Conservation (phyloP, 1,139 yeast species). For the Sugiyamaella novakii region DNA sequence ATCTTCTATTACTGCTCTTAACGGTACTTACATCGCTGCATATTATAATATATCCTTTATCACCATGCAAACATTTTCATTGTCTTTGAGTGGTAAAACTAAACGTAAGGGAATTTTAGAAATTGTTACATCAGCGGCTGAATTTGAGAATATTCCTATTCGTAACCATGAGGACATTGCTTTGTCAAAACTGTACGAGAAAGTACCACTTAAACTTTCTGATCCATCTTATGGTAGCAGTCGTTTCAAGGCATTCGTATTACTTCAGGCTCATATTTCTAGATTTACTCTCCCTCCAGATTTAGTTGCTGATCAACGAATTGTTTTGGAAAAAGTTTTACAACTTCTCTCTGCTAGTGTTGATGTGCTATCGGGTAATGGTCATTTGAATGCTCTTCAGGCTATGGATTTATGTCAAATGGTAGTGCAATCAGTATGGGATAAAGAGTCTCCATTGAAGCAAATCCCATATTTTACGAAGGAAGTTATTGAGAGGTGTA, state of each 20-base stretch:
- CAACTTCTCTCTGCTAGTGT: conserved; percentile 65
- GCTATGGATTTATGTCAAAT: conserved; percentile 91
- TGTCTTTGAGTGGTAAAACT: conserved; percentile 57
- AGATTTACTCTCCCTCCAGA: conserved; percentile 64
- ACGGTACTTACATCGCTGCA: conserved; percentile 74
- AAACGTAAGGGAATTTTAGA: conserved; percentile 61
- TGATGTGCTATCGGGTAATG: conserved; percentile 79
- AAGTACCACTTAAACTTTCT: conserved; percentile 61
- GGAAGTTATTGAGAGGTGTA: conserved; percentile 60
- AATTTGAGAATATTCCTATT: conserved; percentile 64
- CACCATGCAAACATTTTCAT: conserved; percentile 63
- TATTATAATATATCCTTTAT: conserved; percentile 65
- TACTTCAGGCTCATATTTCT: conserved; percentile 81
- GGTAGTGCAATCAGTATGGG: conserved; percentile 88
- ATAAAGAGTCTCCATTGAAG: conserved; percentile 71
- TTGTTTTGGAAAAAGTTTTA: conserved; percentile 53
- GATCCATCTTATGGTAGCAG: conserved; percentile 50
- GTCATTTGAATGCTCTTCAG: conserved; percentile 71
- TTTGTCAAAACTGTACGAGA: conserved; percentile 55
- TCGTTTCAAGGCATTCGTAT: conserved; percentile 67
- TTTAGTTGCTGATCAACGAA: conserved; percentile 56
- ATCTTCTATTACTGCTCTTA: conserved; percentile 56
- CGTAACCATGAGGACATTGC: conserved; percentile 58
- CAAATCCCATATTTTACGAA: conserved; percentile 75
- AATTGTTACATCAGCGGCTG: conserved; percentile 65